Percentiles rank a stretch among this genome's conserved stretches.
Evolutionary conservation across 345 rosid species (phyloP).

Genomic region (Excoecaria agallocha): DNA sequence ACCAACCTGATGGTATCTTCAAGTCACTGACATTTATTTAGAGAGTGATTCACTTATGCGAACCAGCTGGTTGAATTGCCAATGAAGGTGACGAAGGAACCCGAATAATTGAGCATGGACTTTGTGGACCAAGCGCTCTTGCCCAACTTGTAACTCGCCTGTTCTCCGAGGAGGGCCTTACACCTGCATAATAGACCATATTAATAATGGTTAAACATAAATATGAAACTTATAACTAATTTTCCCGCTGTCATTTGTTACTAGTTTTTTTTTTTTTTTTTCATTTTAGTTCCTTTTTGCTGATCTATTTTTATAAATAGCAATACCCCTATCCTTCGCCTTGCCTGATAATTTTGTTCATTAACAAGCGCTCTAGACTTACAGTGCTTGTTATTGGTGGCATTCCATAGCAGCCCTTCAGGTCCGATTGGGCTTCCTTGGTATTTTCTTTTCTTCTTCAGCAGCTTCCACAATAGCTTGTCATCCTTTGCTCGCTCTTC

Average conservation of each 20-base stretch:
- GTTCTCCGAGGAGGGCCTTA: constrained; percentile 8
- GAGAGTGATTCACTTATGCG: constrained; percentile 8
- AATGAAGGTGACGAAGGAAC: constrained; percentile 48
- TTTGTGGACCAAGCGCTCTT: constrained; percentile 26
- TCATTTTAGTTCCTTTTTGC: not conserved
- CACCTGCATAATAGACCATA: not conserved
- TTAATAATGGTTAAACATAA: too few relatives aligned
- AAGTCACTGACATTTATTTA: not conserved
- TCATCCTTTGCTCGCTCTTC: constrained; percentile 36
- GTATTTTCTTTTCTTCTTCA: constrained; percentile 44
- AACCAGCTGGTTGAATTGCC: constrained; percentile 19
- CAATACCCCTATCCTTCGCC: not conserved
- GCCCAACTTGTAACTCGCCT: constrained; percentile 19
- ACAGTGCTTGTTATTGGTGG: constrained; percentile 18
- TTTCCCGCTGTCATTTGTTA: not conserved
- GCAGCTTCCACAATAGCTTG: constrained; percentile 42
- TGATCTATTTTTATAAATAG: not conserved
- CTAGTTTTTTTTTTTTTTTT: not conserved
- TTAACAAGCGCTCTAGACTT: not conserved
- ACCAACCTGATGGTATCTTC: too few relatives aligned
- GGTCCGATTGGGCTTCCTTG: constrained; percentile 50
- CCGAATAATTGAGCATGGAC: constrained; percentile 11
- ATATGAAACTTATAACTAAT: not conserved
- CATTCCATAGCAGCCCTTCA: constrained; percentile 27
- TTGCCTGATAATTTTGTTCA: not conserved